Evolutionary conservation across 345 rosid species (phyloP), one percentile per base, ranked within the genome.

Genomic region (Camelina sativa): DNA sequence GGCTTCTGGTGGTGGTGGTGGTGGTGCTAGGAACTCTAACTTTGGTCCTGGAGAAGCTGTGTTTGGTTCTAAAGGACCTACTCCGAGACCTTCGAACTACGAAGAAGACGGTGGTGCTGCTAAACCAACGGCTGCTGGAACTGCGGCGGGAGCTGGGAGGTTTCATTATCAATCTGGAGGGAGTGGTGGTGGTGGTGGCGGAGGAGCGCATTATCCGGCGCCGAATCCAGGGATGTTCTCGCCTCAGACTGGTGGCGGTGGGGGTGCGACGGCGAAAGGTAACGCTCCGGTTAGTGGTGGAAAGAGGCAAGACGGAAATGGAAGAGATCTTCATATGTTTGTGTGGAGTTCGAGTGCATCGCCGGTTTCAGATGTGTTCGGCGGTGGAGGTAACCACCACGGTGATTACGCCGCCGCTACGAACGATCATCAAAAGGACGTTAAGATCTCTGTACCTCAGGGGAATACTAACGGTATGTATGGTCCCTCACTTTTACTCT

Each of bases 281-380:
- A 76, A 62, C 40, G 73, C 77, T 32, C 70, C 81, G 40, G 78
- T 16, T 12, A 30, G 0, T 11, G 77, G 81, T 15, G 80, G 68
- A n/a, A 87, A 83, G 81, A 85, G 75, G 0, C 87, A 83, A 50
- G 85, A 74, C 10, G 76, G 48, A 11, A 88, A 85, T 53, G 88
- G 88, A 1, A 88, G 75, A 78, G 99, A 95, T 79, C 91, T 95
- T 44, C 99, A 88, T 35, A 92, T 95, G 98, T 92, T 90, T 70
- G 99, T 95, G 9, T 95, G 99, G 99, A 95, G 99, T 74, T 90
- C 97, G 2, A 95, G 92, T 48, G 92, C 97, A 9, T 95, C 99
- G 5, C 99, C 99, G 9, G 98, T 90, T 3, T 92, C 99, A 0
- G 99, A 95, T 38, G 98, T 92, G 11, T 92, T 89, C 28, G 96